A percentile compares a stretch with the other conserved stretches of the same genome.
phyloP scores from a whole-genome alignment of 2,329 filamentous ascomycete species.

The Paecilomyces niveus region DNA sequence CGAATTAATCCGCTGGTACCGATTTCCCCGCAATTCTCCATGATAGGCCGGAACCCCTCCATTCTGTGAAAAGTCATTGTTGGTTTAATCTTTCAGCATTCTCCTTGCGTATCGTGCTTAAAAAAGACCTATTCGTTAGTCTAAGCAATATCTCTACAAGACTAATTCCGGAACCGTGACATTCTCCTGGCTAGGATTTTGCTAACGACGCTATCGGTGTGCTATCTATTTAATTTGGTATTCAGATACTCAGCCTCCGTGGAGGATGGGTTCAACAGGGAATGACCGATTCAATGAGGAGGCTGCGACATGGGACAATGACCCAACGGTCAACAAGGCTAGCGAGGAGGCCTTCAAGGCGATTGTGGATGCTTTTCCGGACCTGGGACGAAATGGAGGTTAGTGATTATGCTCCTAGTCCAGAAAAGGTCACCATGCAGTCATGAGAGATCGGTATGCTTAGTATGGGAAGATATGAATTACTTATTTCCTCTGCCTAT shows the following conservation, averaged over 20 bases:
- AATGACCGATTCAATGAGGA: conserved; percentile 50
- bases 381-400: conserved; percentile 9
- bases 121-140: too few relatives aligned
- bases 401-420: neutral
- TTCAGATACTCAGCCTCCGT: neutral
- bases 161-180: too few relatives aligned
- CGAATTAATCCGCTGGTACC: too few relatives aligned
- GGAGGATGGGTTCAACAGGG: neutral
- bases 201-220: neutral
- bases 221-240: neutral
- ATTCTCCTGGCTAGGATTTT: too few relatives aligned
- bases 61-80: too few relatives aligned
- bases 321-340: conserved; percentile 43
- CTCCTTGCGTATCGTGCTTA: too few relatives aligned
- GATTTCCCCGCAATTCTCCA: too few relatives aligned
- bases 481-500: neutral
- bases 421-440: neutral
- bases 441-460: too few relatives aligned
- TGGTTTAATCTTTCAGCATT: too few relatives aligned
- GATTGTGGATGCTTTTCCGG: conserved; percentile 35
- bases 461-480: neutral
- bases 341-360: conserved; percentile 40
- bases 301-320: conserved; percentile 49
- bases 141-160: too few relatives aligned
- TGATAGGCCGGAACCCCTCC: too few relatives aligned